Evolutionary conservation across 208 protist species (phyloP), one percentile per base, ranked within the genome.

Genomic region (Acanthamoeba lugdunensis): DNA sequence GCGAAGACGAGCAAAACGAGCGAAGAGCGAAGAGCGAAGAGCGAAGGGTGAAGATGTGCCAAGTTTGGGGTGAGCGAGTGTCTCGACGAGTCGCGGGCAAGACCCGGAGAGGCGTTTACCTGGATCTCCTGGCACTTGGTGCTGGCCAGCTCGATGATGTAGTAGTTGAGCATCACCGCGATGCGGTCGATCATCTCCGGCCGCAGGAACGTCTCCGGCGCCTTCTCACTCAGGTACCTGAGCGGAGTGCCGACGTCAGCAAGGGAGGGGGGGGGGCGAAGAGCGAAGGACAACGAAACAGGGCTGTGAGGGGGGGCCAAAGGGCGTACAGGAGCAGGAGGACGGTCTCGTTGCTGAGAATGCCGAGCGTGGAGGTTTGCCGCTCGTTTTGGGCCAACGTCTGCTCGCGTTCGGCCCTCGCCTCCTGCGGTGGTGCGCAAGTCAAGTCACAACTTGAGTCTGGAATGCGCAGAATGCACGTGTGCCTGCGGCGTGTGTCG

Each of bases 141-240:
- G 25, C 96, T 96, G 30, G 95, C 92, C 18, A 97, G 50, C 11
- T 94, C 67, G 7, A 94, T 69, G 2, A 97, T 65, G 67, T 95
- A 96, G 69, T 96, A 96, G 79, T 96, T 94, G 69, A 97, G 71
- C 95, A 96, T 97, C 30, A 92, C 94, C 4, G 96, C 92, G 25
- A 97, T 94, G 48, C 96, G 71, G 73, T 97, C 96, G 18, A 96
- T 90, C 33, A 97, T 69, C 45, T 96, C 96, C 25, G 93, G 94
- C 79, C 81, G 58, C 41, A 96, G 95, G 75, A 97, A 97, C 6
- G 95, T 77, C 48, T 90, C 79, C 5, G 82, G 33, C 6, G 95
- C 73, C 14, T 94, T 81, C 41, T 90, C 69, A 2, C 65, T 81
- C 48, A 92, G 65, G 28, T 89, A 89, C 82, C 75, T 82, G 5